Conservation (phyloP, 768 basidiomycete genomes). For the Dioszegia crocea region DNA sequence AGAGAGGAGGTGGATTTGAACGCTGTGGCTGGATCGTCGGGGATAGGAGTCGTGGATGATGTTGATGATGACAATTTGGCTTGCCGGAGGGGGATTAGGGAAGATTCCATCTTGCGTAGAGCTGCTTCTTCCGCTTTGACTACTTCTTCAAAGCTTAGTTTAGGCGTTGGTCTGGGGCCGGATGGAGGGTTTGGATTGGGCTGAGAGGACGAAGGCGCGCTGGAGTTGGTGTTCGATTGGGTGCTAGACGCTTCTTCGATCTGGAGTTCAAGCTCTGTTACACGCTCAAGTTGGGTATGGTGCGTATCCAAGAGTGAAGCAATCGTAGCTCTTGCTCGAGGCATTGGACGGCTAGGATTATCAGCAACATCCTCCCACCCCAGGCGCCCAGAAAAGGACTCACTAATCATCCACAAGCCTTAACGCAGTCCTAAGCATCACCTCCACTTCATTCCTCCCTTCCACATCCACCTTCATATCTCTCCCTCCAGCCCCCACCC, state of each 20-base stretch:
- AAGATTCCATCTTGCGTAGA: slow-evolving; percentile 33
- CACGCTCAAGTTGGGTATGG: slow-evolving; percentile 26
- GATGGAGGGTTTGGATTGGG: not conserved
- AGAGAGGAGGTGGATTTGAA: slow-evolving; percentile 9
- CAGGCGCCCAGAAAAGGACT: slow-evolving; percentile 20
- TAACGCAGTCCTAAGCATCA: slow-evolving; percentile 37
- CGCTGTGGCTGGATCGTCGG: not conserved
- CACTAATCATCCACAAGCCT: slow-evolving; percentile 48
- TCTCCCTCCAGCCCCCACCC: slow-evolving; percentile 1
- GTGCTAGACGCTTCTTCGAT: slow-evolving; percentile 32
- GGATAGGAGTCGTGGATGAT: not conserved
- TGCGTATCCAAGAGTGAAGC: slow-evolving; percentile 35
- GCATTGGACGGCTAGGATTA: slow-evolving; percentile 40
- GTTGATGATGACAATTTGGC: not conserved
- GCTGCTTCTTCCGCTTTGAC: slow-evolving; percentile 44
- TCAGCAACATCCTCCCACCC: not conserved
- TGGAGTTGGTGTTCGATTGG: not conserved
- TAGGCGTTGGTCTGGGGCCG: not conserved
- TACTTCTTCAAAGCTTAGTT: slow-evolving; percentile 36
- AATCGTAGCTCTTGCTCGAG: slow-evolving; percentile 44
- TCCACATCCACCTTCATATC: not conserved
- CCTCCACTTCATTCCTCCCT: slow-evolving; percentile 29
- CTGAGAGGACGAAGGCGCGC: not conserved
- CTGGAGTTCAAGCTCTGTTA: slow-evolving; percentile 35
- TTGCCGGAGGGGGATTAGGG: slow-evolving; percentile 23